Evolutionary conservation across 140 eudicot genomes (phyloP), one percentile per base, ranked within the genome.

Genomic region (Ambrosia hybrid): DNA sequence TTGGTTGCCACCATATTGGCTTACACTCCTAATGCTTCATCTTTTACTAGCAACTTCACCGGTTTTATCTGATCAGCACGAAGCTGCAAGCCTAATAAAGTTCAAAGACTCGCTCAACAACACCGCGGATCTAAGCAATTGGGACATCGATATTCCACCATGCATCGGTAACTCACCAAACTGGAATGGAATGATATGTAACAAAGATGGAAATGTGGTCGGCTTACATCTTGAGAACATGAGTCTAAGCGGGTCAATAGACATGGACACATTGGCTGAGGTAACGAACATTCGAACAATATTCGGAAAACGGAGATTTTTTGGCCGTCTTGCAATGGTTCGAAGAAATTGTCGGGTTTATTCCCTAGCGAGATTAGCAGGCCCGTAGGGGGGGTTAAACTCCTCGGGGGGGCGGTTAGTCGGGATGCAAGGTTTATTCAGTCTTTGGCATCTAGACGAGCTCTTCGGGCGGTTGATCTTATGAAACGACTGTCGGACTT

Each of bases 201-300:
- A 5, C 1, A 56, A 77, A n/a, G 13, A 57, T 38, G 92, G 86
- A 9, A 59, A 5, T 4, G 71, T 89, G 34, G 9, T 6, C 4
- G 96, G 96, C 4, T 52, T 92, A 21, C 71, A 58, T 71, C 95
- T 92, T 4, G 89, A 92, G 62, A 61, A 63, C 70, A 85, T 89
- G 98, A 83, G 87, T 17, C 76, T 92, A 26, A 48, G 75, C 5
- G 98, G 98, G 34, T 71, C 4, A 0, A 83, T 89, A 0, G 81
- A 92, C 55, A 13, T 87, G 13, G 81, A 79, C 26, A 30, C 84
- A 9, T 79, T 92, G 5, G 70, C 84, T 2, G 80, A 75, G 34
- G 36, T 92, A 36, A 49, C 87, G 1, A 55, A 21, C 26, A 21
- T 21, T 21, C 26, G 26, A 21, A 21, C 26, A 21, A 21, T n/a